These are phyloP conservation scores for Triticum urartu DNA, from an alignment of 176 grass and related monocot species.

Conservation along the genomic window DNA sequence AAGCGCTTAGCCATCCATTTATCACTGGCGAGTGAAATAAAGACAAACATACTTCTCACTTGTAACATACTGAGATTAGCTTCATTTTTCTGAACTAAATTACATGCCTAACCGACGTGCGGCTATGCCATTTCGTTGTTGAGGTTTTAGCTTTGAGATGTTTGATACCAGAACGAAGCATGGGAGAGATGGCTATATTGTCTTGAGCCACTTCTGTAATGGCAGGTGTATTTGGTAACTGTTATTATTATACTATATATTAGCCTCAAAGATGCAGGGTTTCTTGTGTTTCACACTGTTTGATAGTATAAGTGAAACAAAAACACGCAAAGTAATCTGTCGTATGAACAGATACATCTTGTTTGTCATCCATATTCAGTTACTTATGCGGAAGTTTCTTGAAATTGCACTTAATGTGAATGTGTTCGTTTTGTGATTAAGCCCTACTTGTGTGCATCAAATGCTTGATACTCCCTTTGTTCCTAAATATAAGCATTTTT, in stretches of 20 bases:
- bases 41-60: constrained; percentile 54
- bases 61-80: too few relatives aligned
- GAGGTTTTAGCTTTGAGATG: background rate
- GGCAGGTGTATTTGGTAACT: background rate
- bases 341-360: too few relatives aligned
- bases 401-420: too few relatives aligned
- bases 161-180: background rate
- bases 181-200: background rate
- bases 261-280: background rate
- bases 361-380: background rate
- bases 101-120: background rate
- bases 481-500: too few relatives aligned
- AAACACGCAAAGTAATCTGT: too few relatives aligned
- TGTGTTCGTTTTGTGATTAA: too few relatives aligned
- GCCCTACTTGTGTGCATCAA: too few relatives aligned
- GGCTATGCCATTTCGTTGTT: background rate
- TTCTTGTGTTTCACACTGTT: background rate
- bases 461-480: too few relatives aligned
- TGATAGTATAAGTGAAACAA: too few relatives aligned
- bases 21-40: constrained; percentile 97
- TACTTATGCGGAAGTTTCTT: too few relatives aligned
- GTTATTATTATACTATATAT: background rate
- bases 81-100: too few relatives aligned
- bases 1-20: constrained; percentile 93
- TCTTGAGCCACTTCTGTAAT: background rate